These are phyloP conservation scores for Trichocladium uniseriatum DNA, from an alignment of 495 filamentous ascomycete genomes.

Conservation along the genomic window DNA sequence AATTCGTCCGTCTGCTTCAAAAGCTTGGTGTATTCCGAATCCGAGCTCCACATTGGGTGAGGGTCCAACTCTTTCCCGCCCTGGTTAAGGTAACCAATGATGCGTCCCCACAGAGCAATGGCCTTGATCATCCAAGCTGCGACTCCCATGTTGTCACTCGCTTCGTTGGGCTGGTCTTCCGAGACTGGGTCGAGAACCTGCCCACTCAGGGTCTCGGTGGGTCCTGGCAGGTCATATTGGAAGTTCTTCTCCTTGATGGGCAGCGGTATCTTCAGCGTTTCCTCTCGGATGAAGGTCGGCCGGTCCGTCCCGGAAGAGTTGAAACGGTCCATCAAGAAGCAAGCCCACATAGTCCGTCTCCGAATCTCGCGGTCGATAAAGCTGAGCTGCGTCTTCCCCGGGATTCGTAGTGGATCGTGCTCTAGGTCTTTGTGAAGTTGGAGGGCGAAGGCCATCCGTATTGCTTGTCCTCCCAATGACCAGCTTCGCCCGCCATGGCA, in stretches of 20 bases:
- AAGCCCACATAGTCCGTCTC: conserved; percentile 93
- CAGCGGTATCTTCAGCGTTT: conserved; percentile 78
- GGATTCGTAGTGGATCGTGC: conserved; percentile 62
- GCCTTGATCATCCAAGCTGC: conserved; percentile 83
- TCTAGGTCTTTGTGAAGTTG: conserved; percentile 93
- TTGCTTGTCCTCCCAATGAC: conserved; percentile 89
- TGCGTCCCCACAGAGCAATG: conserved; percentile 79
- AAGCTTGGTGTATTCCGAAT: conserved; percentile 65
- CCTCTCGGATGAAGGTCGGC: conserved; percentile 84
- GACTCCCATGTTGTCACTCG: conserved; percentile 84
- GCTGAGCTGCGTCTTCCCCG: conserved; percentile 62
- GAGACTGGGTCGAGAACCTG: conserved; percentile 56
- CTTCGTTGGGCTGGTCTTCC: conserved; percentile 52
- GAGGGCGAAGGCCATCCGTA: conserved; percentile 92
- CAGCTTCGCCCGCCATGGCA: conserved; percentile 94
- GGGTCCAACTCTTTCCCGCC: conserved; percentile 77
- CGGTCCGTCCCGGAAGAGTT: conserved; percentile 93
- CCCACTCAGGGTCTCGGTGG: conserved; percentile 77
- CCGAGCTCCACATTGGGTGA: conserved; percentile 68
- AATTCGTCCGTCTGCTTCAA: conserved; percentile 65
- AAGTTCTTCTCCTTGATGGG: conserved; percentile 87
- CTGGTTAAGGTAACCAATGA: conserved; percentile 84
- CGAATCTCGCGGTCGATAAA: conserved; percentile 90
- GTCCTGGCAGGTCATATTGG: conserved; percentile 80
- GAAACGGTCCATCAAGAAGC: conserved; percentile 94